These are phyloP conservation scores for Yarrowia sp. DNA, from an alignment of 805 yeast species.

Conservation along the genomic window DNA sequence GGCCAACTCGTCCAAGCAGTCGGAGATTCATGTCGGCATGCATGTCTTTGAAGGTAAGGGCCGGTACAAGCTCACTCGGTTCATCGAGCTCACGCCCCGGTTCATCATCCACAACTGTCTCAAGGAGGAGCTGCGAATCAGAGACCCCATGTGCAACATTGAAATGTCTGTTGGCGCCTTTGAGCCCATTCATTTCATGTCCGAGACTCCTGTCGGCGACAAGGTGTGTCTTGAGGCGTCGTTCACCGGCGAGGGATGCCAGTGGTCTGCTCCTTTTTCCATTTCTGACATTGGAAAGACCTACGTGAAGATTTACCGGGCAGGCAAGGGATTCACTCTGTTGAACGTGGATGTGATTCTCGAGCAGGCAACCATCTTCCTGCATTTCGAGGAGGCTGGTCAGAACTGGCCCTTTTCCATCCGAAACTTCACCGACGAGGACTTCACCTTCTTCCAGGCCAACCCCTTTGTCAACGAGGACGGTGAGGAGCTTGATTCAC, in stretches of 20 bases:
- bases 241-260: conserved; percentile 61
- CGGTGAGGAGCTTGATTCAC: conserved; percentile 62
- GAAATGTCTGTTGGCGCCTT: conserved; percentile 45
- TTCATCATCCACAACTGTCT: conserved; percentile 73
- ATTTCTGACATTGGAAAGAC: conserved; percentile 85
- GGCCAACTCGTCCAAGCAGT: conserved; percentile 46
- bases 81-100: conserved; percentile 82
- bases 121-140: conserved; percentile 61
- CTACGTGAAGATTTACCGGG: conserved; percentile 69
- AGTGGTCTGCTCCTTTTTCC: conserved; percentile 89
- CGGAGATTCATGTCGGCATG: conserved; percentile 78
- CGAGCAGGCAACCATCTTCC: conserved; percentile 83
- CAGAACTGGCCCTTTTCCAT: conserved; percentile 89
- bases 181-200: conserved; percentile 59
- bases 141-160: conserved; percentile 57
- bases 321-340: conserved; percentile 68
- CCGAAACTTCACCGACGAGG: conserved; percentile 86
- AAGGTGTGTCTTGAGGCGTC: conserved; percentile 56
- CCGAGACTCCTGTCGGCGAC: conserved; percentile 63
- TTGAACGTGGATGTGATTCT: conserved; percentile 74
- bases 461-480: conserved; percentile 74
- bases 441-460: conserved; percentile 83
- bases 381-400: conserved; percentile 74
- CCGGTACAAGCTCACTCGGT: conserved; percentile 74
- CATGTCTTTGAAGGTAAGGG: conserved; percentile 80